These are phyloP conservation scores for Thelephora terrestris DNA, from an alignment of 1,284 basidiomycete species.

Conservation along the genomic window DNA sequence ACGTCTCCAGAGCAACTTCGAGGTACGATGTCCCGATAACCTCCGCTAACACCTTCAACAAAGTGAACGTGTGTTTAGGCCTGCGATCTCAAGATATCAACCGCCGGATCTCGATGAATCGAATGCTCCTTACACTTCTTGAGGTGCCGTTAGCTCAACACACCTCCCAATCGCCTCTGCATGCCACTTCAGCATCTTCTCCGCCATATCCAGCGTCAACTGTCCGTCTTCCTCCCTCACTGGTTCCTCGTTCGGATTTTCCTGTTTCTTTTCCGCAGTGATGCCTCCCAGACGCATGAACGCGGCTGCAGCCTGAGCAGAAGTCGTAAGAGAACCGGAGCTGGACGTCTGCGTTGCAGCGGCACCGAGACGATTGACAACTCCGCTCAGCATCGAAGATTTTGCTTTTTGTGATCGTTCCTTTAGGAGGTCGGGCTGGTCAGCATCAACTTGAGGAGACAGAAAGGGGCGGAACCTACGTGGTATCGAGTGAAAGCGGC, in stretches of 20 bases:
- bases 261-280: constrained; percentile 39
- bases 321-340: constrained; percentile 50
- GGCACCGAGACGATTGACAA: constrained; percentile 85
- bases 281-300: constrained; percentile 79
- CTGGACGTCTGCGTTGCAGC: constrained; percentile 58
- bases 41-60: constrained; percentile 85
- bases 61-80: constrained; percentile 81
- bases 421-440: constrained; percentile 25
- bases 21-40: constrained; percentile 82
- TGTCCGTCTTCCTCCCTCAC: constrained; percentile 74
- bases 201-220: constrained; percentile 66
- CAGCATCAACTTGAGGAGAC: constrained; percentile 3
- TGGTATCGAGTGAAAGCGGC: constrained; percentile 82
- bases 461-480: constrained; percentile 36
- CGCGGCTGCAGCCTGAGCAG: constrained; percentile 71
- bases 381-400: constrained; percentile 81
- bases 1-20: constrained; percentile 90
- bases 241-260: constrained; percentile 55
- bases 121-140: constrained; percentile 64
- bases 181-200: constrained; percentile 92
- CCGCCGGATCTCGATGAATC: neutral
- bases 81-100: constrained; percentile 29
- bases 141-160: constrained; percentile 72
- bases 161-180: constrained; percentile 90
- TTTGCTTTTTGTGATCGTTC: constrained; percentile 73